These are phyloP conservation scores for Camellia oleifera DNA, from an alignment of 179 eudicot species.

Conservation along the genomic window DNA sequence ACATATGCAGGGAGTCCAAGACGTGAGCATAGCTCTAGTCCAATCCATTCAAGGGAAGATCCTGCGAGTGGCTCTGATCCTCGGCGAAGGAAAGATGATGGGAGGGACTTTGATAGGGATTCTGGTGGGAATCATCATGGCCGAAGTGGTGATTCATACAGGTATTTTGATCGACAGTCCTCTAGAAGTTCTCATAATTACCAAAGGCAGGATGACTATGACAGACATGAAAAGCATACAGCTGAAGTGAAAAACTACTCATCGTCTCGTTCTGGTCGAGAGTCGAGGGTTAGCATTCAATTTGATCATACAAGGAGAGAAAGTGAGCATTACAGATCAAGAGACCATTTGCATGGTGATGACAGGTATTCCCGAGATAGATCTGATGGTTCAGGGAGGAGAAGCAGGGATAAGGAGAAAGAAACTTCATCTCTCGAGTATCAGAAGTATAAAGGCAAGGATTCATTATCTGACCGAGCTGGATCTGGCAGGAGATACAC, in stretches of 20 bases:
- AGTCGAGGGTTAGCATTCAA: conserved; percentile 31
- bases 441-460: conserved; percentile 34
- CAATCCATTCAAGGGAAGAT: conserved; percentile 34
- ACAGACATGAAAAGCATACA: conserved; percentile 46
- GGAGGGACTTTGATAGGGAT: conserved; percentile 39
- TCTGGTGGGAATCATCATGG: conserved; percentile 41
- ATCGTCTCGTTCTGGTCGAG: conserved; percentile 44
- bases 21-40: conserved; percentile 42
- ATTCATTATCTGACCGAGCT: conserved; percentile 28
- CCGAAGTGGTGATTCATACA: conserved; percentile 44
- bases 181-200: conserved; percentile 44
- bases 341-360: conserved; percentile 42
- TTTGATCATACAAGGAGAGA: conserved; percentile 54
- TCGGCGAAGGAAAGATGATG: conserved; percentile 45
- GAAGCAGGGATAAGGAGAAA: conserved; percentile 35
- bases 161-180: conserved; percentile 35
- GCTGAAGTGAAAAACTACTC: conserved; percentile 39
- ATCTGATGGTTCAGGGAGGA: conserved; percentile 42
- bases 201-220: conserved; percentile 48
- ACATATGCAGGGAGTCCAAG: conserved; percentile 47
- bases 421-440: conserved; percentile 5
- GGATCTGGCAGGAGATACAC: conserved; percentile 47
- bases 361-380: conserved; percentile 56
- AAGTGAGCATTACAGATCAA: conserved; percentile 48
- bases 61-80: conserved; percentile 29